These are phyloP conservation scores for Nannochloropsis salina DNA, from an alignment of 108 stramenopile genomes.

Conservation along the genomic window DNA sequence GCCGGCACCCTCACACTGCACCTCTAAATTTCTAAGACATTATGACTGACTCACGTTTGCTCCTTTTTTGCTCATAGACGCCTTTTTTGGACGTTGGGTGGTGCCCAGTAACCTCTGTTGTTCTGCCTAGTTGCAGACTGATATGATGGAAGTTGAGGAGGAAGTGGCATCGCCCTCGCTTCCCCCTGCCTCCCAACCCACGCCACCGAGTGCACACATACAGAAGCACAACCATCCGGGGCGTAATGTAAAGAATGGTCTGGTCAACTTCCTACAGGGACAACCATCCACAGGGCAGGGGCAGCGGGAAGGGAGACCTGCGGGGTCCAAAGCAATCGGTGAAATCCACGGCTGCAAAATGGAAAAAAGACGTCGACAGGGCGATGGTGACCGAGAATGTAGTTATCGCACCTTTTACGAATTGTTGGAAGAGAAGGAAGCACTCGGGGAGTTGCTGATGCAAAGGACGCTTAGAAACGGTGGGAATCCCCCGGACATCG, in stretches of 20 bases:
- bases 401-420: neutral
- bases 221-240: too few species aligned
- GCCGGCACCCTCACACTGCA: neutral
- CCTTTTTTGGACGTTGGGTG: neutral
- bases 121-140: neutral
- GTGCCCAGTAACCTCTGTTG: neutral
- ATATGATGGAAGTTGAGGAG: neutral
- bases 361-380: neutral
- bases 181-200: neutral
- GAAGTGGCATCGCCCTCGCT: neutral
- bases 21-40: neutral
- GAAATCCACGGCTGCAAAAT: neutral
- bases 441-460: neutral
- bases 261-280: neutral
- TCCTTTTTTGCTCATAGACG: neutral
- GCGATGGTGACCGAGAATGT: neutral
- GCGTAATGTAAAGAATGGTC: neutral
- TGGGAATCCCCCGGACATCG: neutral
- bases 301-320: neutral
- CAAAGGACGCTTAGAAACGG: neutral
- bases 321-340: neutral
- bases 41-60: neutral
- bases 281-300: neutral
- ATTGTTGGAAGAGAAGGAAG: constrained; percentile 7
- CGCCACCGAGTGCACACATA: neutral